A percentile compares a stretch with the other conserved stretches of the same genome.
Conservation (phyloP, 176 grass and related monocot genomes). For the Triticum turgidum region DNA sequence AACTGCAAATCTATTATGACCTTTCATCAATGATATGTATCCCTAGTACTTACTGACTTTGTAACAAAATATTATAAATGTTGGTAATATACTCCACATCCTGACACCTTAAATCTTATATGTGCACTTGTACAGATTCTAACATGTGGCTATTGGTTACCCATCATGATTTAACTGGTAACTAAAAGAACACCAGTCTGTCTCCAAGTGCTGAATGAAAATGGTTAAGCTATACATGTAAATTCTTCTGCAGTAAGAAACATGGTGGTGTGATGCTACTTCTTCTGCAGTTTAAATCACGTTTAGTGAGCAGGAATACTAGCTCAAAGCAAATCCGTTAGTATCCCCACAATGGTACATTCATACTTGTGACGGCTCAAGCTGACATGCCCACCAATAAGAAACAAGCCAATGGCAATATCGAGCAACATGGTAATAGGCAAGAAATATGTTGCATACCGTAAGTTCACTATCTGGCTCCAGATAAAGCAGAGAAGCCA, state of each 20-base stretch:
- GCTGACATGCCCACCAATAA: conserved; percentile 5
- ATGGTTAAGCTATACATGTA: not conserved
- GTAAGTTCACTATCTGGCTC: conserved; percentile 94
- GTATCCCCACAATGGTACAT: not conserved
- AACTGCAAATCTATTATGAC: not conserved
- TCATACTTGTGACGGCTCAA: conserved; percentile 2
- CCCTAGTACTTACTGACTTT: not conserved
- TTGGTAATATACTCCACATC: not conserved
- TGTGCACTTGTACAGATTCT: conserved; percentile 9
- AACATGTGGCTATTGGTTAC: not conserved
- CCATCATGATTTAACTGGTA: not conserved
- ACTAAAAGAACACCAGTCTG: not conserved
- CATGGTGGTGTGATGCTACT: not conserved
- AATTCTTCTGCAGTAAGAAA: conserved; percentile 25
- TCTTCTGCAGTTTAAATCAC: conserved; percentile 7
- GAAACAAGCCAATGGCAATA: conserved; percentile 2
- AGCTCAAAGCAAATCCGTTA: conserved; percentile 1
- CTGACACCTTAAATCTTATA: not conserved
- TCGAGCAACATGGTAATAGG: conserved; percentile 8
- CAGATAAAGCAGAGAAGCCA: conserved; percentile 94
- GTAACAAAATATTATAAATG: not conserved
- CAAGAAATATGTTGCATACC: conserved; percentile 54
- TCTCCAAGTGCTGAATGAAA: not conserved
- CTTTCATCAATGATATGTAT: not conserved
- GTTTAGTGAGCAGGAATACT: not conserved